phyloP scores from a whole-genome alignment of 768 basidiomycete genomes.

The Kockovaella imperatae region DNA sequence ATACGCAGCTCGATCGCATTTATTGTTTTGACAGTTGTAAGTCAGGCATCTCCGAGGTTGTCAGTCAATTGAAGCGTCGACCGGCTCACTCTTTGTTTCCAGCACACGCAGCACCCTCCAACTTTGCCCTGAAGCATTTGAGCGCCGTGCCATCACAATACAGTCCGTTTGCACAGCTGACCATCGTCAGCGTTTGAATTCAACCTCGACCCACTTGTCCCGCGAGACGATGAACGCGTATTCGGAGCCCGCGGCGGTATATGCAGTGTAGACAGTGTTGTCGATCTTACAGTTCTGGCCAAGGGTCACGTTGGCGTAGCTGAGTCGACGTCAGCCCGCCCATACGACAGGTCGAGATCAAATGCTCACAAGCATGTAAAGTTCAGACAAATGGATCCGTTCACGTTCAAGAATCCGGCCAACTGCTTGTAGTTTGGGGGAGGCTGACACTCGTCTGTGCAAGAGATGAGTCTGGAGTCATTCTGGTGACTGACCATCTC shows the following conservation, averaged over 20 bases:
- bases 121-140: slow-evolving; percentile 57
- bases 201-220: slow-evolving; percentile 48
- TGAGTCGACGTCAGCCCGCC: slow-evolving; percentile 35
- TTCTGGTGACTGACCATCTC: slow-evolving; percentile 57
- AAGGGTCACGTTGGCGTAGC: slow-evolving; percentile 70
- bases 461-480: neutral
- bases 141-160: slow-evolving; percentile 64
- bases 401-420: slow-evolving; percentile 60
- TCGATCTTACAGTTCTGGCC: slow-evolving; percentile 61
- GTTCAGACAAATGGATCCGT: slow-evolving; percentile 77
- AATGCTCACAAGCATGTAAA: slow-evolving; percentile 63
- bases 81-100: slow-evolving; percentile 52
- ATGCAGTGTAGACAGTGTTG: slow-evolving; percentile 71
- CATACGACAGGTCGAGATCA: neutral
- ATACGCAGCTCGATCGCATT: slow-evolving; percentile 59
- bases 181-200: slow-evolving; percentile 29
- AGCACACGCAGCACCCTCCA: slow-evolving; percentile 54
- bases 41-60: slow-evolving; percentile 57
- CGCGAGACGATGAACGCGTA: slow-evolving; percentile 75
- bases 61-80: neutral
- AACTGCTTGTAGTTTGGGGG: slow-evolving; percentile 57
- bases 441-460: slow-evolving; percentile 63
- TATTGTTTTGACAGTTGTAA: slow-evolving; percentile 59
- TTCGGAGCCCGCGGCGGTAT: slow-evolving; percentile 52
- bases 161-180: slow-evolving; percentile 62